These are phyloP conservation scores for Talinum fruticosum DNA, from an alignment of 148 eudicot species.

Conservation along the genomic window DNA sequence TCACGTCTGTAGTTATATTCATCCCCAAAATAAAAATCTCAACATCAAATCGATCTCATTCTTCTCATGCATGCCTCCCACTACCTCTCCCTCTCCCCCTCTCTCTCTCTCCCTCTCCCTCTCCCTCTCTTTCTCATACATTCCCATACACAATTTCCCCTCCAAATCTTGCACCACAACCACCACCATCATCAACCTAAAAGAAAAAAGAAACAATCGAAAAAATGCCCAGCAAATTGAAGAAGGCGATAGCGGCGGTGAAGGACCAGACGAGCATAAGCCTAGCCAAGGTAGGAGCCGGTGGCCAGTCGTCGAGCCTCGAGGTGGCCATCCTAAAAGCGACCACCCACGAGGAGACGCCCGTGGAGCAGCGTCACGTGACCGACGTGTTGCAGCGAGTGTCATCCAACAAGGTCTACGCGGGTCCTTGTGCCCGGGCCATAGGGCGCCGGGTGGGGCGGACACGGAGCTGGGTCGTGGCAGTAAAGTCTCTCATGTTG, in stretches of 20 bases:
- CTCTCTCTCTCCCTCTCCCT: conserved; percentile 7
- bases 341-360: conserved; percentile 67
- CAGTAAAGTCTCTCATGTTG: conserved; percentile 66
- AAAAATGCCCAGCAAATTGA: conserved; percentile 41
- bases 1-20: conserved; percentile 22
- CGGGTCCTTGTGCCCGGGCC: conserved; percentile 69
- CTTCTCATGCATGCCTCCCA: conserved; percentile 26
- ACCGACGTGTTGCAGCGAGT: conserved; percentile 42
- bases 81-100: conserved; percentile 16
- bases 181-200: neutral
- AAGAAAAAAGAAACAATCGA: neutral
- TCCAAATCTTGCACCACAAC: neutral
- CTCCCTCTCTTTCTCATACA: conserved; percentile 17
- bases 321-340: conserved; percentile 77
- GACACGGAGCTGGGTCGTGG: conserved; percentile 80
- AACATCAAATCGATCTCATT: no score
- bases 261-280: conserved; percentile 40
- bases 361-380: conserved; percentile 53
- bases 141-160: neutral
- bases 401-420: conserved; percentile 51
- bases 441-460: conserved; percentile 75
- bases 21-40: conserved; percentile 14
- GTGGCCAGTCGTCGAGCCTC: conserved; percentile 41
- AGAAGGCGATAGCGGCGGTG: conserved; percentile 6
- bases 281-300: conserved; percentile 60